phyloP scores from a whole-genome alignment of 768 basidiomycete species.

The Paxillus rubicundulus region DNA sequence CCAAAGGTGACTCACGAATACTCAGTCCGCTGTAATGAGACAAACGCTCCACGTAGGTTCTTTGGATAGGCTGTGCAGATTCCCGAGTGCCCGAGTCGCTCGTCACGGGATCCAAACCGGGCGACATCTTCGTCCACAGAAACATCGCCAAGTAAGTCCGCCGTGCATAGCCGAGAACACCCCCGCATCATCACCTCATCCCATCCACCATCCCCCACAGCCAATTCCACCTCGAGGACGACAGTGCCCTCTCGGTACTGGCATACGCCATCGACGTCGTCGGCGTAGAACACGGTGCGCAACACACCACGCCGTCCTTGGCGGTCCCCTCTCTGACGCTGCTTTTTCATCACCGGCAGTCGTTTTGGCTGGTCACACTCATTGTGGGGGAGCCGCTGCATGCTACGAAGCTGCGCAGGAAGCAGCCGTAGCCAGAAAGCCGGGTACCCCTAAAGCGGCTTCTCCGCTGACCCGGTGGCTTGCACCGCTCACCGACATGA shows the following conservation, averaged over 20 bases:
- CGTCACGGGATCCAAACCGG: constrained; percentile 69
- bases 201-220: constrained; percentile 32
- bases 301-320: constrained; percentile 11
- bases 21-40: background rate
- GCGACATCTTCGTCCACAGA: constrained; percentile 85
- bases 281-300: constrained; percentile 75
- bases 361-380: constrained; percentile 77
- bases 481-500: constrained; percentile 56
- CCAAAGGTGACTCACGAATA: constrained; percentile 50
- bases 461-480: constrained; percentile 70
- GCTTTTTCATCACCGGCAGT: constrained; percentile 41
- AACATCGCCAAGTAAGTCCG: constrained; percentile 91
- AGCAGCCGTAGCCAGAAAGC: constrained; percentile 23
- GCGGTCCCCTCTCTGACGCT: background rate
- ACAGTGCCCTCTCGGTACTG: constrained; percentile 68
- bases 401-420: constrained; percentile 46
- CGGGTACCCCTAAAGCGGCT: constrained; percentile 28
- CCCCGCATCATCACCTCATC: constrained; percentile 1
- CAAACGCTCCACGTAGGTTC: constrained; percentile 41
- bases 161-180: too few species aligned
- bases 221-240: constrained; percentile 72
- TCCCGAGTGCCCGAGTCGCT: constrained; percentile 86
- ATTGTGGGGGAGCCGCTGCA: constrained; percentile 75
- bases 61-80: constrained; percentile 86
- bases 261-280: constrained; percentile 69